phyloP scores from a whole-genome alignment of 306 rosid genomes.

The Quercus variabilis region DNA sequence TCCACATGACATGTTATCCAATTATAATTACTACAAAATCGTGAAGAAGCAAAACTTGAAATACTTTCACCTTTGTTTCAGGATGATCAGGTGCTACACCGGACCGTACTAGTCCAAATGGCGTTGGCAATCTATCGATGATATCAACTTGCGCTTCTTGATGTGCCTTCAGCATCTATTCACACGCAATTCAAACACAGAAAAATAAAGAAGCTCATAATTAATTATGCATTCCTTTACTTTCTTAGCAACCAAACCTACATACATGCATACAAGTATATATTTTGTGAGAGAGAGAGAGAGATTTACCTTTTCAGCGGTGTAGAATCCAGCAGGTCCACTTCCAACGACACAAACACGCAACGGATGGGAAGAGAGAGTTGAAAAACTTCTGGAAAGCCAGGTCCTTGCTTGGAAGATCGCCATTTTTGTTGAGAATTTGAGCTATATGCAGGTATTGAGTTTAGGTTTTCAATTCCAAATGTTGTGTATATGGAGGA shows the following conservation, averaged over 20 bases:
- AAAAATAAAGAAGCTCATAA: background rate
- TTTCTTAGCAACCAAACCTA: background rate
- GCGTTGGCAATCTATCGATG: constrained; percentile 83
- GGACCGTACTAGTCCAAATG: constrained; percentile 84
- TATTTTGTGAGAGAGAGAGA: background rate
- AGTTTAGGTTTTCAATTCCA: background rate
- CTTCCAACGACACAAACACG: constrained; percentile 89
- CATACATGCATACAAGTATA: background rate
- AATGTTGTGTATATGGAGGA: no score
- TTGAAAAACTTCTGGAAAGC: constrained; percentile 53
- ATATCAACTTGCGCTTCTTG: constrained; percentile 71
- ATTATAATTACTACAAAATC: background rate
- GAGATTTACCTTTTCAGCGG: constrained; percentile 69
- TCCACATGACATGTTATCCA: background rate
- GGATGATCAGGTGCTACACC: constrained; percentile 99
- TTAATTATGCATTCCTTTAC: background rate
- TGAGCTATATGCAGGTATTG: background rate
- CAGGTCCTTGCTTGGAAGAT: constrained; percentile 33
- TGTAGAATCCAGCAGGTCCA: constrained; percentile 93
- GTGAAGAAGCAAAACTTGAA: background rate
- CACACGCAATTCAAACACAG: constrained; percentile 6
- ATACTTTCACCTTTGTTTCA: constrained; percentile 72
- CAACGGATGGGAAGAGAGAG: constrained; percentile 40
- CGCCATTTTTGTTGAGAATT: constrained; percentile 25
- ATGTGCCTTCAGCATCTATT: constrained; percentile 70